Percentiles rank a stretch among this genome's conserved stretches.
Conservation (phyloP, 495 filamentous ascomycete genomes). For the Astrocystis sublimbata region DNA sequence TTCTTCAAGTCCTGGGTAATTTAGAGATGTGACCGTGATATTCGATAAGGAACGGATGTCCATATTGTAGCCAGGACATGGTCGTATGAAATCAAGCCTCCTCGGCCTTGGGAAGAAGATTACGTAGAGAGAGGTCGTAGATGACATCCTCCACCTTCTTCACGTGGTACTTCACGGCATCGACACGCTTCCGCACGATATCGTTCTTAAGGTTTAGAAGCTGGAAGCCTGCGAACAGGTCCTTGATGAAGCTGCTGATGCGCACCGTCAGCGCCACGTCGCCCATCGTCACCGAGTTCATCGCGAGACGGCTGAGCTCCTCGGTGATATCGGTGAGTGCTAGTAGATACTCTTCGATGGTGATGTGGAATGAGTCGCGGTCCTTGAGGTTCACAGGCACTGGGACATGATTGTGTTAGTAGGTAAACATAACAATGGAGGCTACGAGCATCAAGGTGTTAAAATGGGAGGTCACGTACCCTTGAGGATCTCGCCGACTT, state of each 20-base stretch:
- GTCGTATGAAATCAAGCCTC: neutral
- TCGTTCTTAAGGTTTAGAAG: constrained; percentile 97
- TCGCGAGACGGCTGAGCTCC: constrained; percentile 87
- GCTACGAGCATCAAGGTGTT: neutral
- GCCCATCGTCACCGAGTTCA: constrained; percentile 92
- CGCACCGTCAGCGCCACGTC: constrained; percentile 80
- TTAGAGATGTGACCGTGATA: too few species aligned
- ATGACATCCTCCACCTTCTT: constrained; percentile 99
- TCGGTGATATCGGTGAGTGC: constrained; percentile 83
- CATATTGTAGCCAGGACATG: neutral
- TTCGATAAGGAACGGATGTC: neutral
- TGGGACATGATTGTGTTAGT: constrained; percentile 33
- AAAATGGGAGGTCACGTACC: constrained; percentile 48
- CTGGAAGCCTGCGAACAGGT: constrained; percentile 93
- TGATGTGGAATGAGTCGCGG: constrained; percentile 86
- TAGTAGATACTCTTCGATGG: constrained; percentile 94
- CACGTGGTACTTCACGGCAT: constrained; percentile 94
- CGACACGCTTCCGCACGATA: constrained; percentile 77
- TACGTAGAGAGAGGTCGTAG: constrained; percentile 87
- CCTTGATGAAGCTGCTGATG: constrained; percentile 92
- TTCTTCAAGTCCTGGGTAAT: too few species aligned
- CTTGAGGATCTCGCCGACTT: constrained; percentile 73
- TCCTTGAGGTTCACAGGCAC: constrained; percentile 96
- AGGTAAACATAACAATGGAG: neutral
- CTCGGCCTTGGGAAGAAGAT: constrained; percentile 62